Evolutionary conservation across 495 filamentous ascomycete species (phyloP).

Genomic region (Neurospora sp.): DNA sequence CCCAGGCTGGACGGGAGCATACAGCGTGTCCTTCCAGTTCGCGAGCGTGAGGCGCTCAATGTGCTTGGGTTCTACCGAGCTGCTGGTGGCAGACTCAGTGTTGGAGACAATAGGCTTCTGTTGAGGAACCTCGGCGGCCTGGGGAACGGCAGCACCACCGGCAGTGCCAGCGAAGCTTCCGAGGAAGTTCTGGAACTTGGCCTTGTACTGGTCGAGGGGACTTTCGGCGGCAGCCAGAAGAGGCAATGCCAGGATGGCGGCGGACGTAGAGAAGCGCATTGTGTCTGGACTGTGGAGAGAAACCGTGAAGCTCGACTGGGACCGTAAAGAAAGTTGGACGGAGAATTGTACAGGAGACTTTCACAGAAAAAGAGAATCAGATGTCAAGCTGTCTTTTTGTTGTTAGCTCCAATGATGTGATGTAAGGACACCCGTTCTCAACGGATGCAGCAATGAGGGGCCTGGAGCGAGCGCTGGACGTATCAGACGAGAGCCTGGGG

Average conservation of each 20-base stretch:
- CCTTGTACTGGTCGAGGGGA: constrained; percentile 50
- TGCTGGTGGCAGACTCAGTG: constrained; percentile 16
- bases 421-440: not conserved
- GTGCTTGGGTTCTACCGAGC: constrained; percentile 34
- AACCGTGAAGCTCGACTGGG: not conserved
- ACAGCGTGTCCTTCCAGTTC: constrained; percentile 61
- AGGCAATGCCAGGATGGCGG: constrained; percentile 53
- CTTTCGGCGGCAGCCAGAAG: constrained; percentile 53
- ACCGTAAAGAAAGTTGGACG: not conserved
- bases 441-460: not conserved
- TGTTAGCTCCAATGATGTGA: not conserved
- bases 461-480: not conserved
- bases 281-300: constrained; percentile 16
- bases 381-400: not conserved
- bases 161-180: constrained; percentile 17
- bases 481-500: not conserved
- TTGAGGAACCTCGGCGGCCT: constrained; percentile 39
- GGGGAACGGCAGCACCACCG: constrained; percentile 32
- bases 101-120: constrained; percentile 27
- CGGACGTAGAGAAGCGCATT: constrained; percentile 62
- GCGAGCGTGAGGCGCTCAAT: constrained; percentile 54
- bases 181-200: constrained; percentile 52
- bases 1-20: constrained; percentile 48
- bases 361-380: not conserved
- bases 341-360: constrained; percentile 3